These are phyloP conservation scores for Dujonia santamariae DNA, from an alignment of 1,139 yeast species.

Conservation along the genomic window DNA sequence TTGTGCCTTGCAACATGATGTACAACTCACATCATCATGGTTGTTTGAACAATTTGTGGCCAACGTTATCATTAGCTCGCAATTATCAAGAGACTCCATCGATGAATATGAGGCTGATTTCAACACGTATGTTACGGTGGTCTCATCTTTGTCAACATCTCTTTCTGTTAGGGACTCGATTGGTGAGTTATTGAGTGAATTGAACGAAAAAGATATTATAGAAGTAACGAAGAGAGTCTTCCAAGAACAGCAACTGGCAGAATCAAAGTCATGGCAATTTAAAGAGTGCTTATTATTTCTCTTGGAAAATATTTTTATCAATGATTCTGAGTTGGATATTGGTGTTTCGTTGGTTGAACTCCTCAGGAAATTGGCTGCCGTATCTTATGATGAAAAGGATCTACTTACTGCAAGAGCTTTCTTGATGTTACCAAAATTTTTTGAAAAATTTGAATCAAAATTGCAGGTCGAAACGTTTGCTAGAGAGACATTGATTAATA, in stretches of 20 bases:
- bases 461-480: conserved; percentile 37
- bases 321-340: conserved; percentile 25
- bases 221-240: conserved; percentile 25
- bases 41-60: conserved; percentile 18
- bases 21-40: too few relatives aligned
- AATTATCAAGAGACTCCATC: conserved; percentile 23
- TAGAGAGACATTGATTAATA: conserved; percentile 32
- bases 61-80: conserved; percentile 21
- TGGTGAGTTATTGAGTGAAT: conserved; percentile 46
- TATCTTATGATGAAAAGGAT: conserved; percentile 16
- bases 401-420: conserved; percentile 45
- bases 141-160: conserved; percentile 58
- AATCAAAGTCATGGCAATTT: conserved; percentile 17
- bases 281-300: conserved; percentile 41
- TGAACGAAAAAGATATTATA: conserved; percentile 38
- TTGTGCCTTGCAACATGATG: conserved; percentile 25
- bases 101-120: conserved; percentile 50
- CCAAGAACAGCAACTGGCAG: conserved; percentile 11
- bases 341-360: conserved; percentile 20
- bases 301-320: conserved; percentile 41
- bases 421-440: conserved; percentile 51
- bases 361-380: conserved; percentile 19
- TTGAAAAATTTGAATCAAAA: conserved; percentile 45
- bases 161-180: conserved; percentile 52
- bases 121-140: conserved; percentile 68